Percentiles rank a stretch among this genome's conserved stretches.
Conservation (phyloP, 2,329 filamentous ascomycete genomes). For the Talaromyces rugulosus region DNA sequence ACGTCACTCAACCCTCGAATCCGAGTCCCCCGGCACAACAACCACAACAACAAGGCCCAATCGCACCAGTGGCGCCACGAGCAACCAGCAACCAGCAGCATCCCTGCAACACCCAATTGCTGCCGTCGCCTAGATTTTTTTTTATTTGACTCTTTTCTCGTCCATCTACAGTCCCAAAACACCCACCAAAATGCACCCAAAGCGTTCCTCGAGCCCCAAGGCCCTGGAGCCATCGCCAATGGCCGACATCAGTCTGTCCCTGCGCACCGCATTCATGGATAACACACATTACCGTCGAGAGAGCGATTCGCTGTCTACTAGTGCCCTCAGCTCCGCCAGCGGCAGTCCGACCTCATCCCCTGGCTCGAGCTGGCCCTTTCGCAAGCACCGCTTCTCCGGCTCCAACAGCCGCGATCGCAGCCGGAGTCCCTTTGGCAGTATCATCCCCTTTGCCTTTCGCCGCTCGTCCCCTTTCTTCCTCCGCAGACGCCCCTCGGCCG, state of each 20-base stretch:
- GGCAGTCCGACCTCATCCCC: constrained; percentile 28
- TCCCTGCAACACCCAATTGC: neutral
- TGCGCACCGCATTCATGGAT: constrained; percentile 28
- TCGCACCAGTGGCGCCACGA: neutral
- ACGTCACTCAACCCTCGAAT: neutral
- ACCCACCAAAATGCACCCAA: constrained; percentile 14
- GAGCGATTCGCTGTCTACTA: constrained; percentile 22
- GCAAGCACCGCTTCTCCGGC: constrained; percentile 21
- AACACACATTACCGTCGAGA: constrained; percentile 16
- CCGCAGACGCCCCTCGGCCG: constrained; percentile 39
- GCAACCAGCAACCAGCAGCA: neutral
- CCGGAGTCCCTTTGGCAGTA: constrained; percentile 16
- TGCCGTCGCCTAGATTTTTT: neutral
- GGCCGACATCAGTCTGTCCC: constrained; percentile 27
- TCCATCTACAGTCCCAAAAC: constrained; percentile 5
- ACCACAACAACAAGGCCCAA: neutral
- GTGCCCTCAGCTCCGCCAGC: constrained; percentile 25
- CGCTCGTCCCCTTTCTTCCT: constrained; percentile 28
- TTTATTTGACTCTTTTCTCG: neutral
- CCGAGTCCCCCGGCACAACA: neutral
- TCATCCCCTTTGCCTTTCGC: constrained; percentile 22
- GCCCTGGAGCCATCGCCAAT: constrained; percentile 21
- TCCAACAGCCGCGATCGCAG: constrained; percentile 22
- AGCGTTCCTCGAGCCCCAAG: constrained; percentile 6
- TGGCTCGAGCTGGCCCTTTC: constrained; percentile 23